Base-by-base conservation (phyloP, 1,284 basidiomycete species). In the Chondrostereum purpureum region DNA sequence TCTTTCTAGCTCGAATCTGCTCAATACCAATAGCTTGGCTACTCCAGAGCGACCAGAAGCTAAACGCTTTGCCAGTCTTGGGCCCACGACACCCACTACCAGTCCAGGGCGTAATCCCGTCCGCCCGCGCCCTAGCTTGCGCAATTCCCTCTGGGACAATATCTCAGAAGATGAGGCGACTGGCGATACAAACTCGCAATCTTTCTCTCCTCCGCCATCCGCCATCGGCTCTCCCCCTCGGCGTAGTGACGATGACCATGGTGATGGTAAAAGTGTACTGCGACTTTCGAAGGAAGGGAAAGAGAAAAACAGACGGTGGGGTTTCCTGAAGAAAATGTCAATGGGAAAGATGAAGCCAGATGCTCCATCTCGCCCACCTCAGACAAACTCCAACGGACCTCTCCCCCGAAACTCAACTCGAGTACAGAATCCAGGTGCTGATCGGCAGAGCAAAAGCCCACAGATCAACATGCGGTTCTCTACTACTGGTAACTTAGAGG, bases 261-360 rank as follows among this genome's bases (percentile, higher is more conserved):
- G 52, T 27, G 61, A 64, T 38, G 56, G 48, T 6, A 62, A 56
- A 52, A 42, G 53, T 48, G 53, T 60, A 46, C 53, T 56, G 47
- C 58, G 65, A 50, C 58, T 62, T 27, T 47, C 58, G 23, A 68
- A 66, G 51, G 67, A 76, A 24, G 69, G 68, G 36, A 77, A 75
- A 53, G 75, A 79, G 50, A 83, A 83, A 61, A 67, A 67, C 37
- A 79, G 80, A 46, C 80, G 87, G 48, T 94, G 91, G 90, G 90
- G 92, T 2, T 94, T 96, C 68, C 69, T 96, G 50, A 91, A 92
- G 67, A 96, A 96, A 69, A 93, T 96, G 88, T 93, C 90, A 8
- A 92, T 93, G 88, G 85, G 89, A 17, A 88, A 87, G 63, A 83
- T 89, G 66, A 78, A 77, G 57, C 52, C 65, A n/a, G 81, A 86